These are phyloP conservation scores for Arthroderma sp. DNA, from an alignment of 2,329 filamentous ascomycete genomes.

Conservation along the genomic window DNA sequence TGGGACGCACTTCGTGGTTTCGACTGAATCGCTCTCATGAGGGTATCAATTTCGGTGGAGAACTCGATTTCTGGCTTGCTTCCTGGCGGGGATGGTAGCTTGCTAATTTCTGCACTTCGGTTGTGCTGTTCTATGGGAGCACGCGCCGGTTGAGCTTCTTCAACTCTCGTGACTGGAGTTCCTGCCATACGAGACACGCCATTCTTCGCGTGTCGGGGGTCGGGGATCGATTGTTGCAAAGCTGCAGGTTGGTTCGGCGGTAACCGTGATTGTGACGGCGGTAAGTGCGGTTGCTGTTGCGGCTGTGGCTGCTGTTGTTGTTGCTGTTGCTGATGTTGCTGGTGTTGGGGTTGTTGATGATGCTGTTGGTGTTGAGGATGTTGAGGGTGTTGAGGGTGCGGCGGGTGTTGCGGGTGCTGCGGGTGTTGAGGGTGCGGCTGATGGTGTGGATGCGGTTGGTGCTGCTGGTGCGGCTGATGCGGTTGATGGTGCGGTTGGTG, in stretches of 20 bases:
- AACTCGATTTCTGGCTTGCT: constrained; percentile 44
- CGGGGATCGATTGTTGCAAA: constrained; percentile 26
- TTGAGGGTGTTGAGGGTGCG: constrained; percentile 15
- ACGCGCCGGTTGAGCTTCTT: constrained; percentile 9
- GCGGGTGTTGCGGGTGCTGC: constrained; percentile 10
- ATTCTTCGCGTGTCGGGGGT: constrained; percentile 30
- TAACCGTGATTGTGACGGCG: constrained; percentile 22
- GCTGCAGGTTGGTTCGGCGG: constrained; percentile 19
- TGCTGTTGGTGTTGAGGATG: neutral
- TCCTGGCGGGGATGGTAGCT: constrained; percentile 6
- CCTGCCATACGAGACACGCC: constrained; percentile 22
- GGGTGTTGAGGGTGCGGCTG: constrained; percentile 12
- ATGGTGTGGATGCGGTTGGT: constrained; percentile 16
- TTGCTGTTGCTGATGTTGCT: neutral
- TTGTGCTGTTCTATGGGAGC: constrained; percentile 5
- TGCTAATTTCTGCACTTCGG: constrained; percentile 5
- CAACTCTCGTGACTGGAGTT: constrained; percentile 11
- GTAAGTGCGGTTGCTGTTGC: constrained; percentile 20
- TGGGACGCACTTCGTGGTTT: constrained; percentile 35
- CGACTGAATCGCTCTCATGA: constrained; percentile 80
- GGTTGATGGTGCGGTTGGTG: constrained; percentile 11
- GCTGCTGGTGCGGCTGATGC: constrained; percentile 21
- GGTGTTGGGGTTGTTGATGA: neutral
- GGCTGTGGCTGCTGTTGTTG: neutral
- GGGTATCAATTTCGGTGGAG: constrained; percentile 68